phyloP scores from a whole-genome alignment of 1,284 basidiomycete species.

The Cutaneotrichosporon arboriforme region DNA sequence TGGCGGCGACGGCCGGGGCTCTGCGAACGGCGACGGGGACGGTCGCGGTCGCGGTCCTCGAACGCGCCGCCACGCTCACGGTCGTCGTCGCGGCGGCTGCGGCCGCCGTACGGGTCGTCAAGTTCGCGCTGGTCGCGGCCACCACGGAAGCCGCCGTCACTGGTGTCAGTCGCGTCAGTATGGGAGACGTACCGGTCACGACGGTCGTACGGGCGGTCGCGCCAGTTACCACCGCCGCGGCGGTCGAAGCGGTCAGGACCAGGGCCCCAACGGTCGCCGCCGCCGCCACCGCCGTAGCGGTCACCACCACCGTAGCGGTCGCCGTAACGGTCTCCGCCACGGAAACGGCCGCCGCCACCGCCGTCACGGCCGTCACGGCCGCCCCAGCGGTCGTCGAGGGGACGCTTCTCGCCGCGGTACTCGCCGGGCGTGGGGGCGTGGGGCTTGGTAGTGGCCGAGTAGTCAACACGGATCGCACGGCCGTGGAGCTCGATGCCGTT shows the following conservation, averaged over 20 bases:
- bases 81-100: constrained; percentile 31
- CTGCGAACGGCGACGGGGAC: constrained; percentile 15
- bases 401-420: constrained; percentile 88
- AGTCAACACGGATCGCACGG: constrained; percentile 92
- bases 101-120: constrained; percentile 37
- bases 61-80: constrained; percentile 12
- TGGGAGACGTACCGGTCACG: constrained; percentile 17
- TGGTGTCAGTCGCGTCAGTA: not conserved
- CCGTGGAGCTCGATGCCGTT: constrained; percentile 94
- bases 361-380: constrained; percentile 46
- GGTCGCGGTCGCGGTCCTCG: constrained; percentile 5
- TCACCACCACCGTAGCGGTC: constrained; percentile 26
- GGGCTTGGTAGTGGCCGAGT: constrained; percentile 84
- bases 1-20: constrained; percentile 24
- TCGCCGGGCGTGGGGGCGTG: constrained; percentile 96
- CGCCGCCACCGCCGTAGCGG: constrained; percentile 20
- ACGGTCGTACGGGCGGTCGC: constrained; percentile 50
- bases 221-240: constrained; percentile 13
- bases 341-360: constrained; percentile 33
- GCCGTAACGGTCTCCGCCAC: constrained; percentile 18
- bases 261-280: constrained; percentile 31
- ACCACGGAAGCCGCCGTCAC: constrained; percentile 7
- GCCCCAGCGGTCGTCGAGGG: constrained; percentile 48
- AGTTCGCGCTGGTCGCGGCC: constrained; percentile 17
- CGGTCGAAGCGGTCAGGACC: constrained; percentile 22